Evolutionary conservation across 768 basidiomycete species (phyloP).

Genomic region (Suillus americanus): DNA sequence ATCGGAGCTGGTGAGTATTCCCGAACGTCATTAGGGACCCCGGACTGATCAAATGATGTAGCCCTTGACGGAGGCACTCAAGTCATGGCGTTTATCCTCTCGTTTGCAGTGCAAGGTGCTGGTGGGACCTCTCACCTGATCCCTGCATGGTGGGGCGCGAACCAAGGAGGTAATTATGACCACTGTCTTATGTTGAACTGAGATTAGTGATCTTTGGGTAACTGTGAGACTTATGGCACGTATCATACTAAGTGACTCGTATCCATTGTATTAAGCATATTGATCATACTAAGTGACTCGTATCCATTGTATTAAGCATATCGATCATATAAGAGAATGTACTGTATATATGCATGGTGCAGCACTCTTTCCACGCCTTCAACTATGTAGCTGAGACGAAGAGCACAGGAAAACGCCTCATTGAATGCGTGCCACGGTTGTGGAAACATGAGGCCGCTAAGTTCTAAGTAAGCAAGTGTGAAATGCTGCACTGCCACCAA

Average conservation of each 20-base stretch:
- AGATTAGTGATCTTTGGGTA: background rate
- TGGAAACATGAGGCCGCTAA: background rate
- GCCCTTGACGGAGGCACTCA: slow-evolving; percentile 41
- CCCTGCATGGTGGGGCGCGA: slow-evolving; percentile 59
- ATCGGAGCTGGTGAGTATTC: slow-evolving; percentile 49
- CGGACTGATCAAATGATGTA: slow-evolving; percentile 10
- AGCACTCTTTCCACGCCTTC: background rate
- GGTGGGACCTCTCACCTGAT: slow-evolving; percentile 48
- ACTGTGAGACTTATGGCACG: background rate
- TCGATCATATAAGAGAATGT: background rate
- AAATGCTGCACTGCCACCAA: background rate
- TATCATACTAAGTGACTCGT: background rate
- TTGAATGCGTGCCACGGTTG: background rate
- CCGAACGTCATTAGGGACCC: background rate
- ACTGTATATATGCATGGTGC: background rate
- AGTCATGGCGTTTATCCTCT: slow-evolving; percentile 58
- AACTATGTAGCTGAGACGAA: background rate
- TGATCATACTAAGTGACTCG: background rate
- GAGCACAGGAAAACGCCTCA: background rate
- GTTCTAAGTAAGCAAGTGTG: background rate
- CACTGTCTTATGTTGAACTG: slow-evolving; percentile 21
- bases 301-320: background rate
- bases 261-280: background rate
- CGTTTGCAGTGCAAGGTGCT: slow-evolving; percentile 52
- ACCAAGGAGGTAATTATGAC: slow-evolving; percentile 45